Evolutionary conservation across 257 asterid genomes (phyloP), one percentile per base, ranked within the genome.

Genomic region (Jacaranda mimosifolia): DNA sequence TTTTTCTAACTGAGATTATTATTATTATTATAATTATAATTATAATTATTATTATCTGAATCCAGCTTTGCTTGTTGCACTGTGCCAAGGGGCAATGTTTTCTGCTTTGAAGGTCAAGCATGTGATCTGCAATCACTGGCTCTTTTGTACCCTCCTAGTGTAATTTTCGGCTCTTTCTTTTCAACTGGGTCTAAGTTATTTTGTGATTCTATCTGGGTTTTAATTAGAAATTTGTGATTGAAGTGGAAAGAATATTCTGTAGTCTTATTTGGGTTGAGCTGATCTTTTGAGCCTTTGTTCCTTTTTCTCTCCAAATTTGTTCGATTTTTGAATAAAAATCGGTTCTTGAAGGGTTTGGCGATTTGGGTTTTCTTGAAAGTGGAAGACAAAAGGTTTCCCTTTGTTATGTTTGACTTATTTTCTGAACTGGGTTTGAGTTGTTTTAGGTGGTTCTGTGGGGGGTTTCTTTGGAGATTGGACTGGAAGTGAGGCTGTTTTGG

Each of bases 111-210:
- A 78, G 79, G 82, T 74, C 83, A 82, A 82, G 86, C 78, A 73
- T 85, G 85, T 87, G 88, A 85, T 85, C 86, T 83, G 86, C 77
- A 81, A 67, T 77, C 79, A 66, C 80, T 64, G 67, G 62, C 78
- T 70, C 62, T 63, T 77, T 62, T 64, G 65, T 68, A 68, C 75
- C 74, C 76, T 76, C 82, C 11, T n/a, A 35, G 43, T 77, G 68
- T 77, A 49, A 80, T 51, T 60, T 67, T 63, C 77, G 19, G 79
- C 78, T 63, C 26, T 69, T 26, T 75, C 45, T 67, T 75, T 57
- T 82, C 70, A 57, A 39, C 68, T 77, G 83, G 84, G 82, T 72
- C 68, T 59, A 51, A 69, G 62, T 42, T 63, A 13, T 80, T 80
- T 73, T 62, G 14, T 68, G 52, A 39, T 26, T 53, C 21, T 59